Base-by-base conservation (phyloP, 106 monocot genomes). In the Allium sativum region DNA sequence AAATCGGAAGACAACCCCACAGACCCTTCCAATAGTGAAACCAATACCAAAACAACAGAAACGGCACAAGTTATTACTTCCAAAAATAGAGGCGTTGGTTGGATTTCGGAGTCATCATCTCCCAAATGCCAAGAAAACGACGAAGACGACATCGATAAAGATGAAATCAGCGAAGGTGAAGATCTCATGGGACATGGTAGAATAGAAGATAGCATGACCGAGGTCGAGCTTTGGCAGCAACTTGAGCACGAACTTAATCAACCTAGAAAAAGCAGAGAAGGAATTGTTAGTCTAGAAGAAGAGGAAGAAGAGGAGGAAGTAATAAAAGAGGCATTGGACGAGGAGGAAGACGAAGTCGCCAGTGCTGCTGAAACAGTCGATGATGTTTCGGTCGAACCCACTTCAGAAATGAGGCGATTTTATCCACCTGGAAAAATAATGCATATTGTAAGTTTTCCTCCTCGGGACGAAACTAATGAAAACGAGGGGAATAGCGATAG, bases 181-280 rank as follows among this genome's bases (percentile, higher is more conserved):
- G 79, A 84, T 72, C 60, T 78, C 10, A 68, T 67, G 57, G 78
- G 64, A 46, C 78, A 81, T 69, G 73, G 70, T 22, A 65, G 68
- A 52, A 65, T 31, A 0, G 81, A 78, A 31, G 83, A 78, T 18
- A 80, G 70, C 53, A 82, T 96, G 90, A 84, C 84, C 3, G 87
- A 87, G 50, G 95, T 71, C 8, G 90, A 96, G 74, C 66, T 96
- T 22, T 96, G 90, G 95, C 90, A 96, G 70, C 95, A 96, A 68
- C 84, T 96, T 14, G 90, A 90, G 77, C 68, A 79, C 40, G 95
- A 96, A 61, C 64, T 96, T 31, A 82, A 77, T 72, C 63, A 79
- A 53, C 65, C 58, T 20, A 73, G 61, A 12, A 70, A 72, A 18
- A 52, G 57, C 9, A 83, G 77, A 53, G 77, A 85, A 55, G 65